Evolutionary conservation across 2,329 filamentous ascomycete species (phyloP).

Genomic region (Venturia aucupariae): DNA sequence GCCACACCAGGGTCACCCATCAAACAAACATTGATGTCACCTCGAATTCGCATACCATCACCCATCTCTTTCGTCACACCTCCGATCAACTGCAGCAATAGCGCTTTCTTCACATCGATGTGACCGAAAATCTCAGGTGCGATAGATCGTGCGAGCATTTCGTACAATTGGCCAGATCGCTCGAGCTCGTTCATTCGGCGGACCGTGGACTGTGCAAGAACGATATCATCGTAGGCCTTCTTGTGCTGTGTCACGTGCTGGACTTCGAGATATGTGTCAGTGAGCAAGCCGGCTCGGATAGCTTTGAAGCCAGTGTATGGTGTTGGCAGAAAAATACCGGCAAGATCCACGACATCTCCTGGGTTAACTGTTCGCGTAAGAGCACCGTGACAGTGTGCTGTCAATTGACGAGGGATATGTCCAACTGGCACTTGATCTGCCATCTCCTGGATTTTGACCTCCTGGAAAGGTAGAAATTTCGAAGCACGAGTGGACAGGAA

Average conservation of each 20-base stretch:
- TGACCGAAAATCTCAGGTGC: conserved; percentile 96
- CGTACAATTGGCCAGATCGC: conserved; percentile 84
- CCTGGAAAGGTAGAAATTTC: conserved; percentile 95
- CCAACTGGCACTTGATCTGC: conserved; percentile 98
- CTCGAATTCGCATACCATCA: conserved; percentile 97
- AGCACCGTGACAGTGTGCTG: conserved; percentile 79
- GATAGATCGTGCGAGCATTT: conserved; percentile 90
- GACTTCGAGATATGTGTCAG: conserved; percentile 93
- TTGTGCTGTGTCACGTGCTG: conserved; percentile 94
- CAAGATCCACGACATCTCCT: conserved; percentile 87
- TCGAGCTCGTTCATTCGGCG: conserved; percentile 78
- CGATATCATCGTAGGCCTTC: conserved; percentile 91
- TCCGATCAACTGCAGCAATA: conserved; percentile 89
- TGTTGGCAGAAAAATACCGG: conserved; percentile 91
- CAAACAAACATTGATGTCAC: conserved; percentile 95
- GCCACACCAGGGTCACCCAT: conserved; percentile 99
- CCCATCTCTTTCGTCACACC: conserved; percentile 95
- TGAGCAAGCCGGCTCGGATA: conserved; percentile 89
- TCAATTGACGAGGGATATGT: conserved; percentile 88
- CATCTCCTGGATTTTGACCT: conserved; percentile 97
- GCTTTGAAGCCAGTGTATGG: conserved; percentile 99
- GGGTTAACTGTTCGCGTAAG: conserved; percentile 82
- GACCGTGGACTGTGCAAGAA: conserved; percentile 69
- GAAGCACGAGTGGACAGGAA: conserved; percentile 92
- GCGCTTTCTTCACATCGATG: conserved; percentile 93